Evolutionary conservation across 75 land plant species (phyloP).

Genomic region (Pinus albicaulis): DNA sequence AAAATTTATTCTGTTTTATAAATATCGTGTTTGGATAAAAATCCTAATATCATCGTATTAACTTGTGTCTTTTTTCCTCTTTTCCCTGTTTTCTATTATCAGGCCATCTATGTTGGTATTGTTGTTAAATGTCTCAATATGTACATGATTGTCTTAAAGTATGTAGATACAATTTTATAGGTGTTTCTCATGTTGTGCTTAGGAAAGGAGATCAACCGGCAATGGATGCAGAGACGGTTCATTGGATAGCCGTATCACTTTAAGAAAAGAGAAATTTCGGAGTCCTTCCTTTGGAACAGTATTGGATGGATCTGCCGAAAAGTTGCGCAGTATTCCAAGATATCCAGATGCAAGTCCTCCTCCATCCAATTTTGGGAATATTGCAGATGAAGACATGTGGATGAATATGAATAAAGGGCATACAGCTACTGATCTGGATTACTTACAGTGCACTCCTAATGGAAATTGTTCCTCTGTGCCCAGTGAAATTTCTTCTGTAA

Average conservation of each 20-base stretch:
- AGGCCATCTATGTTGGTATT: not conserved
- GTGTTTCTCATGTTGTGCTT: not conserved
- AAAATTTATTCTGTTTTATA: too few relatives aligned
- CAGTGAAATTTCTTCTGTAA: conserved; percentile 26
- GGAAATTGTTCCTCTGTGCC: conserved; percentile 34
- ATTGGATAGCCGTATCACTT: conserved; percentile 7
- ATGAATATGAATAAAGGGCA: conserved; percentile 77
- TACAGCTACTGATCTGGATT: conserved; percentile 52
- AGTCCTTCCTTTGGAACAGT: conserved; percentile 60
- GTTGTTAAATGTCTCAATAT: not conserved
- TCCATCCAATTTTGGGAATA: conserved; percentile 52
- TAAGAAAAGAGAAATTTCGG: conserved; percentile 22
- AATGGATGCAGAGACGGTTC: conserved; percentile 20
- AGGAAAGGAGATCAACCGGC: conserved; percentile 13
- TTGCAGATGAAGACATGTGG: conserved; percentile 97
- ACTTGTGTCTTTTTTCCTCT: too few relatives aligned
- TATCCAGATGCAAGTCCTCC: conserved; percentile 50
- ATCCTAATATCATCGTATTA: not conserved
- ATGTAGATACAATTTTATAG: not conserved
- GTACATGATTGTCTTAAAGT: not conserved
- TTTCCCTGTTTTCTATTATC: not conserved
- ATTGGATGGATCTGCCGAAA: conserved; percentile 50
- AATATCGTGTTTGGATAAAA: too few relatives aligned
- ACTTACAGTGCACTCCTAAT: conserved; percentile 50
- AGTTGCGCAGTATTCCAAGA: conserved; percentile 30